Evolutionary conservation across 352 stramenopile genomes (phyloP), one percentile per base, ranked within the genome.

Genomic region (Pythium rishiriense): DNA sequence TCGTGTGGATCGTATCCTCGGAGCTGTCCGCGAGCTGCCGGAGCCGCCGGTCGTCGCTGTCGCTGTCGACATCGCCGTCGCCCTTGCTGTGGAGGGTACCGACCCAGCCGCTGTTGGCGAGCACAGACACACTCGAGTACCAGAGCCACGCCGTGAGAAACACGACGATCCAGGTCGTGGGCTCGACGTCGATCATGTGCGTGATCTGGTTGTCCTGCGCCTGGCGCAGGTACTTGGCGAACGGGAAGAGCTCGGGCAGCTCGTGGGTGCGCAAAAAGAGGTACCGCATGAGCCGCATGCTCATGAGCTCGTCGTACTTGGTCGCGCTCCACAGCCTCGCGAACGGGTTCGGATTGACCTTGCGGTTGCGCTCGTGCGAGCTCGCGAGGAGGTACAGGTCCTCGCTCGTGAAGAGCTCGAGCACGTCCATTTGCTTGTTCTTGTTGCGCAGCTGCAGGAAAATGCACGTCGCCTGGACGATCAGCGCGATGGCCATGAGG

Each of bases 101-200:
- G 12, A 59, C 55, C 21, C 24, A 28, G 10, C 29, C 39, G 24
- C 60, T 42, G 17, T 60, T 48, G 26, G 54, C 35, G 2, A 62
- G 3, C 2, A 58, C 2, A 1, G 47, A 53, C 5, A 64, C 47
- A 22, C 21, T 53, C 24, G 29, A 64, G 31, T 53, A 48, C 63
- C 55, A 58, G 8, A 55, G 24, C 63, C 63, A 69, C 17, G 48
- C 63, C n/a, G 58, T 22, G 37, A 69, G 39, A 6, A 69, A 53
- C 26, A 69, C 31, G 11, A 69, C 54, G 63, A 64, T 24, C 63
- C 63, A 92, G 62, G 79, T 88, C 11, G 79, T 85, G 19, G 83
- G 74, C 45, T 90, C 72, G 3, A 92, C 79, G 28, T 92, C 81
- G 35, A 92, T 87, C 72, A 92, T 83, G 62, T 93, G 78, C n/a